Base-by-base conservation (phyloP, 2,329 filamentous ascomycete genomes). In the Cucurbitaria berberidis region DNA sequence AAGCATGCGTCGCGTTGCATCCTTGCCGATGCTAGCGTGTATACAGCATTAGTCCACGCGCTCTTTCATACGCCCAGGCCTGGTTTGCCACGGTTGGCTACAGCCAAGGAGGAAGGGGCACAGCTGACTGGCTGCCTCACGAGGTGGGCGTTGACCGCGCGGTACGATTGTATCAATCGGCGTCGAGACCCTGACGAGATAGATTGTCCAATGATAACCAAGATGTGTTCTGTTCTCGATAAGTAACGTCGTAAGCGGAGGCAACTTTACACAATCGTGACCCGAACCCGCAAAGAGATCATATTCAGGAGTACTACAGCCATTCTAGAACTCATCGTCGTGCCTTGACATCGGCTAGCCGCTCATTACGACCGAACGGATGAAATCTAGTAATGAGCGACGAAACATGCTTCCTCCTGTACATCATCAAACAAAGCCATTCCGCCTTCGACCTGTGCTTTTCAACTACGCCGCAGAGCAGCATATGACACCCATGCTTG, bases 401-500 rank as follows among this genome's bases (percentile, higher is more conserved):
- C n/a, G 24, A 13, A 24, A 15, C 15, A 16, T 7, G 22, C 24
- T 24, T 18, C 15, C 5, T 30, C 21, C n/a, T 26, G 13, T 46
- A 29, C 45, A 50, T 40, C 22, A 21, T 51, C 19, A 44, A 53
- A 60, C 52, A 58, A 63, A 62, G 57, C 45, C 26, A 35, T 47
- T 18, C 45, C 44, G 53, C 38, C 40, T 40, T 9, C 22, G 15
- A 42, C 40, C n/a, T 27, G 22, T 13, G 16, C 16, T 27, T 47
- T 22, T 40, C 40, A 48, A 48, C 61, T 55, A 55, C 49, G 64
- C 64, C 59, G 48, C 52, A 49, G 16, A 40, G 27, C 32, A 46
- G 43, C 51, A 55, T 49, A 16, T 30, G 19, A 27, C 18, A 63
- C 43, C 60, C 62, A 47, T 64, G 62, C 38, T 38, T 50, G 48